Percentiles rank a stretch among this genome's conserved stretches.
These are phyloP conservation scores for Pseudogymnoascus sp. DNA, from an alignment of 2,329 filamentous ascomycete genomes.

Conservation along the genomic window DNA sequence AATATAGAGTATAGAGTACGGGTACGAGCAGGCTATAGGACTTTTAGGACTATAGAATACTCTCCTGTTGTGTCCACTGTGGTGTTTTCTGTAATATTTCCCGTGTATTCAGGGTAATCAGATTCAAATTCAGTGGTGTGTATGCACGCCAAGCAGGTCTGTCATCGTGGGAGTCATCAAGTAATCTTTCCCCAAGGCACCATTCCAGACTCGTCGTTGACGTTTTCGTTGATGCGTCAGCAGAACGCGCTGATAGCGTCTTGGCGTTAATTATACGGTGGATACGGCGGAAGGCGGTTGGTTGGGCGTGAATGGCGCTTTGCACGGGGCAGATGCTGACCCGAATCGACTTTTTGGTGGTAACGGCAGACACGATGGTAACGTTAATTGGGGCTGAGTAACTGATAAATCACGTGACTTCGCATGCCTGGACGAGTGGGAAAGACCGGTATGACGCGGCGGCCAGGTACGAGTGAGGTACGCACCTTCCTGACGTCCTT, in stretches of 20 bases:
- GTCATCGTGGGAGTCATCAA: neutral
- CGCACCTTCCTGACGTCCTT: neutral
- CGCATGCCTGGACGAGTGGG: neutral
- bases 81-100: neutral
- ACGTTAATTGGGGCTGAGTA: neutral
- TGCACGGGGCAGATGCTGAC: conserved; percentile 5
- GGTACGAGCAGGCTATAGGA: neutral
- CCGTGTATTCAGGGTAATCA: neutral
- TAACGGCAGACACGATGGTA: neutral
- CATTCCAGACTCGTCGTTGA: neutral
- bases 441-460: neutral
- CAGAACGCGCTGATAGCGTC: neutral
- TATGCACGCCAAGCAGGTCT: neutral
- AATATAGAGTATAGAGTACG: neutral
- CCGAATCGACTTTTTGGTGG: neutral
- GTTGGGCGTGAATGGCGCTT: neutral
- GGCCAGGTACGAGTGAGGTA: neutral
- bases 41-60: neutral
- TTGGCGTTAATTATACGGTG: conserved; percentile 7
- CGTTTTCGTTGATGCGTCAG: neutral
- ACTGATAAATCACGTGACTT: neutral
- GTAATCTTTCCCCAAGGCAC: neutral
- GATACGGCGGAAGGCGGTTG: neutral
- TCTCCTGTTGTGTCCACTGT: neutral
- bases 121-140: neutral